These are phyloP conservation scores for Wickerhamomyces bovis DNA, from an alignment of 805 yeast species.

Conservation along the genomic window DNA sequence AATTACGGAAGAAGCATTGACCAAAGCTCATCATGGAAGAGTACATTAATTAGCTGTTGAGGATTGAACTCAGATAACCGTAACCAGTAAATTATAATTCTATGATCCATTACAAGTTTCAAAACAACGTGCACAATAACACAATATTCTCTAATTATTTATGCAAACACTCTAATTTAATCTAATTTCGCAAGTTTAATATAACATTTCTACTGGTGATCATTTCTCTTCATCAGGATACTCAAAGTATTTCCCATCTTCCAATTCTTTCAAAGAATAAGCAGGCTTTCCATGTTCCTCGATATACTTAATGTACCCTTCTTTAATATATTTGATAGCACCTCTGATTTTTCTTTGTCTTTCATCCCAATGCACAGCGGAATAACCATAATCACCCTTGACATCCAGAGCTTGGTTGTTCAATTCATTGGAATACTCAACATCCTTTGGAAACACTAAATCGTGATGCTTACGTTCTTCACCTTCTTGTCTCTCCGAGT, in stretches of 20 bases:
- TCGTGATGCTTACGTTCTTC: conserved; percentile 45
- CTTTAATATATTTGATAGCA: conserved; percentile 38
- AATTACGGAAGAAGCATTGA: too few relatives aligned
- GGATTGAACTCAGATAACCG: too few relatives aligned
- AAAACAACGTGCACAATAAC: too few relatives aligned
- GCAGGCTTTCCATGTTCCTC: conserved; percentile 35
- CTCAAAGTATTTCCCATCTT: conserved; percentile 30
- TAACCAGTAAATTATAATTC: too few relatives aligned
- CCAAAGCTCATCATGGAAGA: too few relatives aligned
- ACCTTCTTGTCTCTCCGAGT: conserved; percentile 41
- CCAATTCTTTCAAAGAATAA: conserved; percentile 31
- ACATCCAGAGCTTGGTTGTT: conserved; percentile 31
- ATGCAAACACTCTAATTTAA: neutral
- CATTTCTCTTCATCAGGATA: conserved; percentile 16
- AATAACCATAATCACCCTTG: conserved; percentile 37
- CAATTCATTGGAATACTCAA: conserved; percentile 47
- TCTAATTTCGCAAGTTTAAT: too few relatives aligned
- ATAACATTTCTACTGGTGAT: neutral
- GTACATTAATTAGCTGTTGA: too few relatives aligned
- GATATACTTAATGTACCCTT: conserved; percentile 35
- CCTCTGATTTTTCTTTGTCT: conserved; percentile 38
- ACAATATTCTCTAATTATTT: too few relatives aligned
- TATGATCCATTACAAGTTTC: too few relatives aligned
- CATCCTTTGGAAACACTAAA: conserved; percentile 51
- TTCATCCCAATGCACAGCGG: conserved; percentile 48